Percentiles rank a stretch among this genome's conserved stretches.
Evolutionary conservation across 1,284 basidiomycete species (phyloP).

Genomic region (Pterulicium gracile): DNA sequence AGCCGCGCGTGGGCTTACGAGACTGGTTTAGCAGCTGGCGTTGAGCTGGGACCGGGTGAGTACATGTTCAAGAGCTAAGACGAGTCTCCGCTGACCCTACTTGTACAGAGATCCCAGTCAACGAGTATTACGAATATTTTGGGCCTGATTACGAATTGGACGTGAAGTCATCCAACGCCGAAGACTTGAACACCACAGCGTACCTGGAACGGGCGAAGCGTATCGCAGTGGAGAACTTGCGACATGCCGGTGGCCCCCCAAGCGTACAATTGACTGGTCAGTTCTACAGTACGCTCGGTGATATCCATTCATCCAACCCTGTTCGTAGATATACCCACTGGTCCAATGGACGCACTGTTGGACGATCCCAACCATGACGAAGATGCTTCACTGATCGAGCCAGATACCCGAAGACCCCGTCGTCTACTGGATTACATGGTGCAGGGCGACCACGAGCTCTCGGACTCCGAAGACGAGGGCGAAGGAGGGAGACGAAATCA

Average conservation of each 20-base stretch:
- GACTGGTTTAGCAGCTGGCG: slow-evolving; percentile 93
- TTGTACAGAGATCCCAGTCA: slow-evolving; percentile 80
- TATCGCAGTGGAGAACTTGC: slow-evolving; percentile 86
- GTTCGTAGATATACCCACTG: slow-evolving; percentile 62
- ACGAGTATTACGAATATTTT: slow-evolving; percentile 99
- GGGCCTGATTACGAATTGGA: slow-evolving; percentile 98
- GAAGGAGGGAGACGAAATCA: slow-evolving; percentile 69
- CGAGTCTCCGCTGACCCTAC: slow-evolving; percentile 8
- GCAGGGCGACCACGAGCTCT: slow-evolving; percentile 73
- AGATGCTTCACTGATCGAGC: slow-evolving; percentile 51
- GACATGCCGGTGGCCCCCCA: slow-evolving; percentile 78
- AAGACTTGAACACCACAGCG: slow-evolving; percentile 88
- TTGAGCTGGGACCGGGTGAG: slow-evolving; percentile 80
- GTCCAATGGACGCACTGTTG: slow-evolving; percentile 67
- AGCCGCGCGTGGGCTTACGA: slow-evolving; percentile 97
- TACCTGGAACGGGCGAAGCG: slow-evolving; percentile 91
- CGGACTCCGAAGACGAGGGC: slow-evolving; percentile 82
- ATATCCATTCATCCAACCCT: slow-evolving; percentile 5
- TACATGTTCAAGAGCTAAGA: too few relatives aligned
- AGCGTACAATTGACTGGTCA: slow-evolving; percentile 82
- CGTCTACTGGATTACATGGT: slow-evolving; percentile 62
- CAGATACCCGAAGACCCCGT: slow-evolving; percentile 64
- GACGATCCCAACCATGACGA: slow-evolving; percentile 77
- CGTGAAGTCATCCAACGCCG: slow-evolving; percentile 91
- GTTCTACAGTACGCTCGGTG: slow-evolving; percentile 13